Evolutionary conservation across 2,329 filamentous ascomycete species (phyloP).

Genomic region (Colletotrichum chrysophilum): DNA sequence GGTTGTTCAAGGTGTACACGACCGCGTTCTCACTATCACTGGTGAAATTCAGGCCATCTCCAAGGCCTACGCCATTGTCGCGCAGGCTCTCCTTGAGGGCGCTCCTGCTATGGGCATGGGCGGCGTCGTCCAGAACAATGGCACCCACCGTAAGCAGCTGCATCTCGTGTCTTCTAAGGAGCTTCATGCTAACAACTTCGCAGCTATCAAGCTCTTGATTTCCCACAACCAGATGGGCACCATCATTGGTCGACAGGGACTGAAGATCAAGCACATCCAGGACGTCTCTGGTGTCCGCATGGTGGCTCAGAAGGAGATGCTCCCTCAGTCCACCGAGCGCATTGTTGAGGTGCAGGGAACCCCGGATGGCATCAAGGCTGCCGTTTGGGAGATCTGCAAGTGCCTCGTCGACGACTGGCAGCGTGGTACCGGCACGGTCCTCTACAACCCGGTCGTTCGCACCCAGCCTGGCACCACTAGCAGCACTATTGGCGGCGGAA

Average conservation of each 20-base stretch:
- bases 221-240: slow-evolving; percentile 99
- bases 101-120: slow-evolving; percentile 97
- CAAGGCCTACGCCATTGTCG: slow-evolving; percentile 91
- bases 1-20: slow-evolving; percentile 95
- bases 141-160: slow-evolving; percentile 83
- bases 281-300: slow-evolving; percentile 96
- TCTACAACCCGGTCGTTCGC: slow-evolving; percentile 96
- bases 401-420: slow-evolving; percentile 98
- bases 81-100: slow-evolving; percentile 88
- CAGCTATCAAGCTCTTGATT: slow-evolving; percentile 96
- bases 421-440: slow-evolving; percentile 92
- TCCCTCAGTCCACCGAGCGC: slow-evolving; percentile 96
- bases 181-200: slow-evolving; percentile 24
- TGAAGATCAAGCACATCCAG: slow-evolving; percentile 99
- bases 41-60: slow-evolving; percentile 88
- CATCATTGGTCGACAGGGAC: slow-evolving; percentile 93
- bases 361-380: slow-evolving; percentile 93
- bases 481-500: slow-evolving; percentile 24
- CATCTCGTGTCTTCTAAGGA: neutral
- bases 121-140: slow-evolving; percentile 82
- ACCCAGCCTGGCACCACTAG: slow-evolving; percentile 70
- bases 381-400: slow-evolving; percentile 98
- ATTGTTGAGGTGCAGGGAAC: slow-evolving; percentile 97
- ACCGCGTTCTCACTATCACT: slow-evolving; percentile 94
- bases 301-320: slow-evolving; percentile 99